A percentile compares a stretch with the other conserved stretches of the same genome.
phyloP scores from a whole-genome alignment of 1,284 basidiomycete genomes.

The Sporisorium reilianum region DNA sequence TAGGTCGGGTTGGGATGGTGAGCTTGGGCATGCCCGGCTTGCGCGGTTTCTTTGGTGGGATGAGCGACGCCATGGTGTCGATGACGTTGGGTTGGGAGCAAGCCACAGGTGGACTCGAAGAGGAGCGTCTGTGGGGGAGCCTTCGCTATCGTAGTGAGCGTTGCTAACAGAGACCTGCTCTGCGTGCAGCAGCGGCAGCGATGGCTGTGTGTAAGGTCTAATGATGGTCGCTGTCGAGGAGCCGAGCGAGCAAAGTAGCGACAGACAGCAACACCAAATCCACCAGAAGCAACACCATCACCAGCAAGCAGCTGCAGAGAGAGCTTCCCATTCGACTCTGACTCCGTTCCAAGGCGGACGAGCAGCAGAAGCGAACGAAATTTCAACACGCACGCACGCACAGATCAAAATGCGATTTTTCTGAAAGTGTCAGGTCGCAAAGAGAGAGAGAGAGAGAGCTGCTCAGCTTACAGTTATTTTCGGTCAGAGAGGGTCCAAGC shows the following conservation, averaged over 20 bases:
- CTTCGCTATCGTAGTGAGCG: background rate
- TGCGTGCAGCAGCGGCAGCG: slow-evolving; percentile 3
- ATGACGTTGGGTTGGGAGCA: background rate
- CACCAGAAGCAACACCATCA: background rate
- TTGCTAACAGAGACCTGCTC: slow-evolving; percentile 7
- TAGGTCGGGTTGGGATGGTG: slow-evolving; percentile 44
- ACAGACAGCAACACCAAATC: background rate
- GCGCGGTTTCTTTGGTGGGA: slow-evolving; percentile 63
- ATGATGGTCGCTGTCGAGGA: background rate
- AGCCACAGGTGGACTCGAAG: background rate
- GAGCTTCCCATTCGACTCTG: background rate
- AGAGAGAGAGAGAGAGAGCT: no score
- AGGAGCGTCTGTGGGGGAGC: background rate
- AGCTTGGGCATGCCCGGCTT: slow-evolving; percentile 67
- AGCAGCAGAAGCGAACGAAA: background rate
- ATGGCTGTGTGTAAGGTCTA: background rate
- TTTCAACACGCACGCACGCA: background rate
- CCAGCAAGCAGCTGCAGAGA: background rate
- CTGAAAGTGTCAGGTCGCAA: background rate
- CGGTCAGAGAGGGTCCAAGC: background rate
- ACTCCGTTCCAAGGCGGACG: background rate
- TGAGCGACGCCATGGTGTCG: slow-evolving; percentile 57
- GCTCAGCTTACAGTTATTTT: background rate
- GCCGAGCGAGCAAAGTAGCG: background rate
- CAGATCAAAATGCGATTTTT: background rate